Conservation (phyloP, 2,329 filamentous ascomycete species). For the Ceratocystis destructans region DNA sequence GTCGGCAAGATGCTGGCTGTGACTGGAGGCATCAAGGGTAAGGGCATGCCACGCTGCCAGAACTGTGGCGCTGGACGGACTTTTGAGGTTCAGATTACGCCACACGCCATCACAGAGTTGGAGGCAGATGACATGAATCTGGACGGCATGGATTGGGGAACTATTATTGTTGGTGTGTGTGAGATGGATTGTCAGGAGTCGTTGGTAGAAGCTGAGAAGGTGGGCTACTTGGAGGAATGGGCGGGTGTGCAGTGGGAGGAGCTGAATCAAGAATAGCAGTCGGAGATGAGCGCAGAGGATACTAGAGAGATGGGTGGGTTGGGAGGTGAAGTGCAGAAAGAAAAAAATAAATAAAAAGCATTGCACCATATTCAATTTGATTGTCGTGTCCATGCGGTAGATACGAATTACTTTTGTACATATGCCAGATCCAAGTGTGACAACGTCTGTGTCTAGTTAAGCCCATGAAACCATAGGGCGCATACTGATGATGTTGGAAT, state of each 20-base stretch:
- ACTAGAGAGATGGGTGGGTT: neutral
- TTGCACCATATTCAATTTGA: neutral
- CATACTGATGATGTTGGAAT: neutral
- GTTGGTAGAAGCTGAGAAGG: constrained; percentile 44
- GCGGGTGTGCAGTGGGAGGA: constrained; percentile 98
- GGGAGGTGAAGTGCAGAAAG: neutral
- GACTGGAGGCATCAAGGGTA: constrained; percentile 7
- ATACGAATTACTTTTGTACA: neutral
- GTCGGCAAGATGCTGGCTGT: constrained; percentile 51
- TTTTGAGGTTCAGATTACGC: constrained; percentile 87
- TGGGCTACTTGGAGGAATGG: constrained; percentile 88
- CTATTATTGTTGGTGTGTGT: constrained; percentile 76
- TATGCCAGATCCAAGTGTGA: neutral
- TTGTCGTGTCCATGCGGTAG: neutral
- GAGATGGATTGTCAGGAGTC: constrained; percentile 57
- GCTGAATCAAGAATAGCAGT: constrained; percentile 31
- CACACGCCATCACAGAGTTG: constrained; percentile 76
- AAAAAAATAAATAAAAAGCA: neutral
- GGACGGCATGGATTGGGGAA: constrained; percentile 97
- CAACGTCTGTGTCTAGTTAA: neutral
- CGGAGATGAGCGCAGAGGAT: neutral
- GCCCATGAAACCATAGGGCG: neutral
- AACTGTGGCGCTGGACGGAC: constrained; percentile 62
- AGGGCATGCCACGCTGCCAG: constrained; percentile 56
- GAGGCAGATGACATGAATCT: constrained; percentile 60